Base-by-base conservation (phyloP, 768 basidiomycete genomes). In the Leucocoprinus birnbaumii region DNA sequence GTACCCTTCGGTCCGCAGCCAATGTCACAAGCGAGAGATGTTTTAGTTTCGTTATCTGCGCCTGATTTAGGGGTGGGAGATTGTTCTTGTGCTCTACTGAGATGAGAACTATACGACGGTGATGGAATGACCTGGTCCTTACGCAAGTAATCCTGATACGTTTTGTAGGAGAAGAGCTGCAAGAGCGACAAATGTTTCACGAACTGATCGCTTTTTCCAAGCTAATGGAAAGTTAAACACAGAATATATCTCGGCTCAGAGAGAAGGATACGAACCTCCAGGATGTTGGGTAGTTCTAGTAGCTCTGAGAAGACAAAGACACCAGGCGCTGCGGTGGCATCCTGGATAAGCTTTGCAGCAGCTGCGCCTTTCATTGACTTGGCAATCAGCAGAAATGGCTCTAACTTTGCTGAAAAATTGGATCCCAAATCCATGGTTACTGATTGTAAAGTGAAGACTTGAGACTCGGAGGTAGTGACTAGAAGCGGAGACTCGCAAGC, bases 271-370 rank as follows among this genome's bases (percentile, higher is more conserved):
- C 77, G 64, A 61, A 91, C 96, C 75, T 95, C 89, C 65, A 89
- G 85, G 35, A 98, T 87, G 63, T 86, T 91, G 1, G 87, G 82
- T 24, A 89, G 68, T 43, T 93, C 88, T 49, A 98, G 73, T 50
- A 99, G 72, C 68, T 98, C 95, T 0, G 86, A 83, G 65, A 97
- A 99, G 55, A 94, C 89, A 67, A 91, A 96, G 44, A 97, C 90
- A 9, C 94, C 95, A 14, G 87, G 86, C 0, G 95, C 91, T 42
- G 90, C 81, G 22, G 89, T 94, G 52, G 87, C 95, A 65, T 97
- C 89, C 63, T 85, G 80, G 26, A 95, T 73, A 53, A 95, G 82
- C 66, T 95, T 94, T 5, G 92, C 94, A 0, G 94, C 94, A 0
- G 90, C 92, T 0, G 93, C 93, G 1, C 96, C 96, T 65, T 92